These are phyloP conservation scores for Piromyces finnis DNA, from an alignment of 192 early-diverging fungal genomes.

Conservation along the genomic window DNA sequence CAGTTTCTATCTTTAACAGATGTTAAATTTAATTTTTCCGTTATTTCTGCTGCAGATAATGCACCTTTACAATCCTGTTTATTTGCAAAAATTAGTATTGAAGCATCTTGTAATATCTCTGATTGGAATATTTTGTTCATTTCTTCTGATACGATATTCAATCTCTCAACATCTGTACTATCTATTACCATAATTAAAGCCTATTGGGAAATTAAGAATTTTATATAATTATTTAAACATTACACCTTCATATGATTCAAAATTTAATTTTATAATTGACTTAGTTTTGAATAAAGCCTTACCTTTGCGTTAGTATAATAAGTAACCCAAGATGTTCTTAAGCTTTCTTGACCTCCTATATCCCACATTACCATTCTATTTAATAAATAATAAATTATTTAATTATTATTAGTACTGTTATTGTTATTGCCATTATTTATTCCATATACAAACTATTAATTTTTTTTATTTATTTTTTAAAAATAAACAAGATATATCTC, in stretches of 20 bases:
- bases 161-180: conserved; percentile 39
- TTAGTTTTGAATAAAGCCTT: too few relatives aligned
- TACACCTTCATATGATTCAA: too few relatives aligned
- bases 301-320: not conserved
- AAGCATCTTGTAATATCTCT: conserved; percentile 35
- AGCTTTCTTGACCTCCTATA: conserved; percentile 26
- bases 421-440: too few relatives aligned
- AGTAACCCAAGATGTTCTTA: conserved; percentile 38
- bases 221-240: too few relatives aligned
- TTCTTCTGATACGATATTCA: conserved; percentile 40
- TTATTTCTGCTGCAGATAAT: conserved; percentile 37
- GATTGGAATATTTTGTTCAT: conserved; percentile 50
- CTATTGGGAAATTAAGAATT: too few relatives aligned
- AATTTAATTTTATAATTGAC: too few relatives aligned
- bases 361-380: conserved; percentile 32
- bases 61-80: conserved; percentile 51
- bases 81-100: conserved; percentile 45
- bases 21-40: conserved; percentile 32
- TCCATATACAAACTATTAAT: too few relatives aligned
- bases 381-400: too few relatives aligned
- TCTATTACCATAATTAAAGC: conserved; percentile 58
- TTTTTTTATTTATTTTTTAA: too few relatives aligned
- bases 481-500: too few relatives aligned
- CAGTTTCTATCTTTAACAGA: conserved; percentile 45
- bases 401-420: too few relatives aligned